A percentile compares a stretch with the other conserved stretches of the same genome.
Conservation (phyloP, 345 rosid genomes). For the Crucihimalaya himalaica region DNA sequence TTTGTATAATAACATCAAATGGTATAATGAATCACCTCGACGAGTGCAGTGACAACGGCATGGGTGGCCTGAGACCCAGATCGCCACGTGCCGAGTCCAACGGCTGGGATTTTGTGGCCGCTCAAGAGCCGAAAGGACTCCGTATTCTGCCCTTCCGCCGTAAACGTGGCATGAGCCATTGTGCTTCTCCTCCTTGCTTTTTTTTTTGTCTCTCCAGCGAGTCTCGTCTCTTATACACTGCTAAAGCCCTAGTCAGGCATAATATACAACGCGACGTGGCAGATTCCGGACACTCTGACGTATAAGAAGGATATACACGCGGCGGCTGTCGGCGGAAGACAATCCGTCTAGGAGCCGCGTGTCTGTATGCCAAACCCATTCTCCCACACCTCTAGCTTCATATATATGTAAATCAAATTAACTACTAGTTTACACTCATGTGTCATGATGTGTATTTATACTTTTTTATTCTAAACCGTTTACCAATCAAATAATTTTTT, state of each 20-base stretch:
- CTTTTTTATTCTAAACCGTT: no score
- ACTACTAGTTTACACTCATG: no score
- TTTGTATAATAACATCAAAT: no score
- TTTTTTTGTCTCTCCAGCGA: neutral
- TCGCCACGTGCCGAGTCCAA: constrained; percentile 59
- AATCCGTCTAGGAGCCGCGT: constrained; percentile 17
- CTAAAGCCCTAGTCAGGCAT: neutral
- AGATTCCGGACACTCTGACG: neutral
- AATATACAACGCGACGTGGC: constrained; percentile 25
- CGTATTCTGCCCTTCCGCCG: constrained; percentile 31
- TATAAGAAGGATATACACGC: constrained; percentile 21
- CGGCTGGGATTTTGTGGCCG: constrained; percentile 55
- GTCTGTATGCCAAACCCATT: constrained; percentile 17
- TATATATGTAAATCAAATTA: no score
- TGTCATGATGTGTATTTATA: no score
- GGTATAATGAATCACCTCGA: constrained; percentile 39
- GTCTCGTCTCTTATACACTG: neutral
- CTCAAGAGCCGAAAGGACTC: constrained; percentile 51
- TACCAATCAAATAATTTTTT: no score
- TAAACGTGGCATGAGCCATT: constrained; percentile 51
- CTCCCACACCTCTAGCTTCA: neutral
- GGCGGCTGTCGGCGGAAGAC: constrained; percentile 9
- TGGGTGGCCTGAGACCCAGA: constrained; percentile 46
- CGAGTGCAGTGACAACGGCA: constrained; percentile 51
- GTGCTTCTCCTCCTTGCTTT: neutral